These are phyloP conservation scores for Microbotryum scabiosae DNA, from an alignment of 1,284 basidiomycete species.

Conservation along the genomic window DNA sequence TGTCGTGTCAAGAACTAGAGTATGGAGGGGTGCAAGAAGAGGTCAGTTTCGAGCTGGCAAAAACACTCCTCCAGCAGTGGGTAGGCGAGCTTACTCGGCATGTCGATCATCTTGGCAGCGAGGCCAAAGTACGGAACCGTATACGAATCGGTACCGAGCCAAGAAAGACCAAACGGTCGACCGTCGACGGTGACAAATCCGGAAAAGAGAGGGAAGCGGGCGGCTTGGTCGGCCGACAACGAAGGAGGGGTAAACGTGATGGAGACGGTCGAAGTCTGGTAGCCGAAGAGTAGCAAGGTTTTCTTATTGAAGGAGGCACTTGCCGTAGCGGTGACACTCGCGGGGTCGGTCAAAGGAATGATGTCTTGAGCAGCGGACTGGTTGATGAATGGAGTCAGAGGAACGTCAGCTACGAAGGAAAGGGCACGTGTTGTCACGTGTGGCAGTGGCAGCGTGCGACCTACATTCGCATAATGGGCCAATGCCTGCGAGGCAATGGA, in stretches of 20 bases:
- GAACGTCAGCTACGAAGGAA: no score
- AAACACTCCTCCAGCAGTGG: no score
- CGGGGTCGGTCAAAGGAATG: slow-evolving; percentile 11
- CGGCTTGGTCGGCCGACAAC: neutral
- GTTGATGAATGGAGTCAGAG: neutral
- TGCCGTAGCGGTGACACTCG: neutral
- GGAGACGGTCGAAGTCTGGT: neutral
- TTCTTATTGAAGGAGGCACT: slow-evolving; percentile 6
- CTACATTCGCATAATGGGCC: neutral
- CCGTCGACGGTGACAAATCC: slow-evolving; percentile 18
- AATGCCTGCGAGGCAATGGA: slow-evolving; percentile 1
- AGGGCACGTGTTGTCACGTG: no score
- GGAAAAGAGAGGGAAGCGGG: slow-evolving; percentile 29
- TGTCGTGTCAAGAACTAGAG: slow-evolving; percentile 27
- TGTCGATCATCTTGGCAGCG: slow-evolving; percentile 19
- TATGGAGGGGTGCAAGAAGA: neutral
- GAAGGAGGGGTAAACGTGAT: slow-evolving; percentile 10
- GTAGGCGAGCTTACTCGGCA: slow-evolving; percentile 12
- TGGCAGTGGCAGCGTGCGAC: no score
- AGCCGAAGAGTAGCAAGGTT: slow-evolving; percentile 2
- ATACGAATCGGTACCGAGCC: neutral
- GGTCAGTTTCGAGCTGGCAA: neutral
- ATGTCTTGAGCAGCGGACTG: slow-evolving; percentile 15
- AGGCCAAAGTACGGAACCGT: slow-evolving; percentile 30
- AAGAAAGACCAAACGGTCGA: neutral